Conservation (phyloP, 768 basidiomycete genomes). For the Lentinula raphanica region DNA sequence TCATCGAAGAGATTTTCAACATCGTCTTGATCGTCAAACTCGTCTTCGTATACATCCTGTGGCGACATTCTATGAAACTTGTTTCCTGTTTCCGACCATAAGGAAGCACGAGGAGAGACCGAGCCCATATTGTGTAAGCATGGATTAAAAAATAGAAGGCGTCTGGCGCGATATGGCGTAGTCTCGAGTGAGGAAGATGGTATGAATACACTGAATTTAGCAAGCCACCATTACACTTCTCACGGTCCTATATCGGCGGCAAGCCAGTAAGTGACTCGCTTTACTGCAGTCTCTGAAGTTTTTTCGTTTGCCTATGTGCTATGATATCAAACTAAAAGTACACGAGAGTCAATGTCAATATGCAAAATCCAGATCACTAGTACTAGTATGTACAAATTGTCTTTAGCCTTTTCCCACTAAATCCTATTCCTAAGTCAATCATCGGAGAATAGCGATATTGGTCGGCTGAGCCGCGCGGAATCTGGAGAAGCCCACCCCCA, state of each 20-base stretch:
- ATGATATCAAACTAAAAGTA: too few relatives aligned
- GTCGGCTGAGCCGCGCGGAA: conserved; percentile 1
- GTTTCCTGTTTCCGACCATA: conserved; percentile 1
- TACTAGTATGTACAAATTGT: too few relatives aligned
- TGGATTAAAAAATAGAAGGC: background rate
- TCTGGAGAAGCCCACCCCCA: conserved; percentile 6
- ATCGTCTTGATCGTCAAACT: background rate
- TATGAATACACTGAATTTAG: too few relatives aligned
- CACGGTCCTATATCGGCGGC: too few relatives aligned
- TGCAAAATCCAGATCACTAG: too few relatives aligned
- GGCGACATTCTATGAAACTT: background rate
- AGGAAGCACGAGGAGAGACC: background rate
- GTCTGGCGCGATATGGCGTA: background rate
- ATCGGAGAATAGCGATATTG: conserved; percentile 7
- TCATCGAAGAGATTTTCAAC: background rate
- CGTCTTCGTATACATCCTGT: background rate
- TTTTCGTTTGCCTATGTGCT: too few relatives aligned
- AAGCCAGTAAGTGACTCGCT: too few relatives aligned
- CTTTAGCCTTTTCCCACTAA: too few relatives aligned
- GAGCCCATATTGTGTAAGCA: background rate
- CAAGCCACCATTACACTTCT: too few relatives aligned
- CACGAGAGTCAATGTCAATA: too few relatives aligned
- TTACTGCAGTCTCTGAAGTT: too few relatives aligned
- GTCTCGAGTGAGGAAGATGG: background rate
- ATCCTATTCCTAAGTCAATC: too few relatives aligned